Evolutionary conservation across 768 basidiomycete genomes (phyloP).

Genomic region (Psilocybe tampanensis): DNA sequence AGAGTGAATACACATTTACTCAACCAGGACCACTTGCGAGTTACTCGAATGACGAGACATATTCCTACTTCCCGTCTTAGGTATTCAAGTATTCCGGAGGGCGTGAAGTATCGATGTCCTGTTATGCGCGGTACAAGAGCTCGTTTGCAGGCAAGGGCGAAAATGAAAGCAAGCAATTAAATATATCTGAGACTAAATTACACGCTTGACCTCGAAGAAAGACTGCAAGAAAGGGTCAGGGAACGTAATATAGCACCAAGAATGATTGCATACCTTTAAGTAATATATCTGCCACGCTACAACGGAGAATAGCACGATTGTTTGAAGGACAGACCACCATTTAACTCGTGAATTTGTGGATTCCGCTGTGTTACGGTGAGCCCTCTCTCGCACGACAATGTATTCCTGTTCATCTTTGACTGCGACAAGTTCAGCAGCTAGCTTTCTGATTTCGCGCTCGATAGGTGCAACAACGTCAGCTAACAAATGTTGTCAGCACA

Average conservation of each 20-base stretch:
- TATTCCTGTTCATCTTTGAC: constrained; percentile 99
- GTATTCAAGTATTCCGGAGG: too few relatives aligned
- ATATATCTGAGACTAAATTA: constrained; percentile 26
- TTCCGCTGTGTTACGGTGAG: constrained; percentile 93
- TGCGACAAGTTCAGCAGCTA: constrained; percentile 78
- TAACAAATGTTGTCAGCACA: background rate
- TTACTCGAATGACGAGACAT: too few relatives aligned
- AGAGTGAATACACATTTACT: too few relatives aligned
- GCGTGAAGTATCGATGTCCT: too few relatives aligned
- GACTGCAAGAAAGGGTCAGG: constrained; percentile 50
- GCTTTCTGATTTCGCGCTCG: constrained; percentile 88
- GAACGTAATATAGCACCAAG: constrained; percentile 59
- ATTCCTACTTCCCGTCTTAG: too few relatives aligned
- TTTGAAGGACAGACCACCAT: constrained; percentile 97
- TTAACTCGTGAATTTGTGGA: constrained; percentile 94
- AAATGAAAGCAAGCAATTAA: background rate
- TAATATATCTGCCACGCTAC: constrained; percentile 99
- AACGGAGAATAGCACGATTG: constrained; percentile 82
- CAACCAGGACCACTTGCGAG: too few relatives aligned
- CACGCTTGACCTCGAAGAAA: constrained; percentile 33
- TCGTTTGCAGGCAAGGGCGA: too few relatives aligned
- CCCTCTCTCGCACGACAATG: constrained; percentile 90
- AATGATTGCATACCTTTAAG: constrained; percentile 70
- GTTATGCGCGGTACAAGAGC: too few relatives aligned
- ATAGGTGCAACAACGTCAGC: constrained; percentile 90